Conservation (phyloP, 2,329 filamentous ascomycete genomes). For the Zymoseptoria tritici region DNA sequence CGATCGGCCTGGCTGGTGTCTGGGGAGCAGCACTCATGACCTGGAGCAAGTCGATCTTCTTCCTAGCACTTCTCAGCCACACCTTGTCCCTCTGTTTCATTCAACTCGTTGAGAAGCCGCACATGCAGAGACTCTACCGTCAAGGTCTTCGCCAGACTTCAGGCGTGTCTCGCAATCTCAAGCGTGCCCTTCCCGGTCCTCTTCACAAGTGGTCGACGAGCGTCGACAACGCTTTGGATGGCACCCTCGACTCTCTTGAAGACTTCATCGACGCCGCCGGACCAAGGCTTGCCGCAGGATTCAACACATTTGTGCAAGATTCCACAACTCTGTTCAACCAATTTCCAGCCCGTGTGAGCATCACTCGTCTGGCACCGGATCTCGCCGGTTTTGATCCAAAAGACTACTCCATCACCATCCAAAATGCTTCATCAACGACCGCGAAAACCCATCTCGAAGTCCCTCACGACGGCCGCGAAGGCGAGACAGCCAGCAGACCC, state of each 20-base stretch:
- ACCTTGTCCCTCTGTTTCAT: constrained; percentile 80
- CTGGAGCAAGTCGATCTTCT: constrained; percentile 77
- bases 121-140: constrained; percentile 98
- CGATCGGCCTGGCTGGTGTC: constrained; percentile 87
- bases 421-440: neutral
- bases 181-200: constrained; percentile 73
- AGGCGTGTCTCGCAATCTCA: constrained; percentile 84
- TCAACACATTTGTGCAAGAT: constrained; percentile 80
- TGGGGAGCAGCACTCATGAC: constrained; percentile 95
- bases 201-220: constrained; percentile 78
- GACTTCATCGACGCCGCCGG: constrained; percentile 80
- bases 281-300: constrained; percentile 77
- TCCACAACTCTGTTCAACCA: constrained; percentile 82
- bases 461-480: constrained; percentile 63
- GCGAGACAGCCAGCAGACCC: constrained; percentile 59
- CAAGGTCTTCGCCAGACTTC: constrained; percentile 75
- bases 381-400: constrained; percentile 71
- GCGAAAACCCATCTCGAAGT: constrained; percentile 54
- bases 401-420: constrained; percentile 68
- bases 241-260: constrained; percentile 81
- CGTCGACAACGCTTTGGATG: constrained; percentile 78
- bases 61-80: constrained; percentile 78
- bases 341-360: constrained; percentile 76
- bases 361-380: constrained; percentile 72
- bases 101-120: constrained; percentile 86